Conservation (phyloP, 805 yeast genomes). For the Yarrowia hollandica region DNA sequence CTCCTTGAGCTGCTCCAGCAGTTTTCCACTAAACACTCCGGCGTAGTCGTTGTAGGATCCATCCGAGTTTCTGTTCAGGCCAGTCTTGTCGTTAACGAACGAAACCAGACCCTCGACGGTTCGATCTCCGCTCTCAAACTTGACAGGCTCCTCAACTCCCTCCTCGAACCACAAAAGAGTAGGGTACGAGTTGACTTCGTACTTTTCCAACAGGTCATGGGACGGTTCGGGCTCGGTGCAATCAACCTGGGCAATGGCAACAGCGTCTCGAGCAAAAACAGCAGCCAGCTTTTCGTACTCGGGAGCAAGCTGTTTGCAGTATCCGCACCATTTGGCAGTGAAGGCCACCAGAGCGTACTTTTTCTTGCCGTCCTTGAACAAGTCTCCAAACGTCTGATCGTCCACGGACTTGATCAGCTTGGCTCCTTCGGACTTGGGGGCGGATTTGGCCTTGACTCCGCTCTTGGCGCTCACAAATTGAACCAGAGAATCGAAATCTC, state of each 20-base stretch:
- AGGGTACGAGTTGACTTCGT: slow-evolving; percentile 52
- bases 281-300: slow-evolving; percentile 52
- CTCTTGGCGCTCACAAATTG: slow-evolving; percentile 49
- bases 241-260: slow-evolving; percentile 51
- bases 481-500: slow-evolving; percentile 52
- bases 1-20: slow-evolving; percentile 35
- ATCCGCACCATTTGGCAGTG: slow-evolving; percentile 61
- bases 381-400: slow-evolving; percentile 49
- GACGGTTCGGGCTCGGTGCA: slow-evolving; percentile 48
- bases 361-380: slow-evolving; percentile 43
- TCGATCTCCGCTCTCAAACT: slow-evolving; percentile 52
- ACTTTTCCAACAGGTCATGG: slow-evolving; percentile 46
- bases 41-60: slow-evolving; percentile 47
- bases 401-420: slow-evolving; percentile 33
- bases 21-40: slow-evolving; percentile 43
- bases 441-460: slow-evolving; percentile 39
- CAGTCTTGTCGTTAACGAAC: slow-evolving; percentile 48
- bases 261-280: slow-evolving; percentile 45
- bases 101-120: slow-evolving; percentile 52
- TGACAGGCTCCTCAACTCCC: slow-evolving; percentile 51
- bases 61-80: slow-evolving; percentile 45
- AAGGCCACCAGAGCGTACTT: slow-evolving; percentile 52
- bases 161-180: slow-evolving; percentile 55
- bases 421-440: slow-evolving; percentile 27
- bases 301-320: slow-evolving; percentile 57